phyloP scores from a whole-genome alignment of 305 asterid species.

The Withania somnifera region DNA sequence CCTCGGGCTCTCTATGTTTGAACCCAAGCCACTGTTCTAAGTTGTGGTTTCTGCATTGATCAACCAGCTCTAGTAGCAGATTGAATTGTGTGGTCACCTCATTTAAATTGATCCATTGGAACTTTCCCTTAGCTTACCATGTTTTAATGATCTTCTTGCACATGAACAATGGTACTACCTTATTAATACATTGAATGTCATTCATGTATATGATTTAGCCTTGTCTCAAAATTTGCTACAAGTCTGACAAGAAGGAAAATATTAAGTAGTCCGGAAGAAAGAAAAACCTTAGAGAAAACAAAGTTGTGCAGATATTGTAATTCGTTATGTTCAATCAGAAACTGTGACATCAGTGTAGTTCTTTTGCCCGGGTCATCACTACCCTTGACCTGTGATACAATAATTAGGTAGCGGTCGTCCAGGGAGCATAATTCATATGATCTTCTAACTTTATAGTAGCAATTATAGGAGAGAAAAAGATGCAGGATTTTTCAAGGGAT shows the following conservation, averaged over 20 bases:
- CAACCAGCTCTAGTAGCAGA: background rate
- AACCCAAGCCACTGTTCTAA: background rate
- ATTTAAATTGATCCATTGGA: background rate
- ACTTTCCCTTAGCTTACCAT: background rate
- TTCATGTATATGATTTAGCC: background rate
- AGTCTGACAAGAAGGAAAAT: background rate
- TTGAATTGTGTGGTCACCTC: background rate
- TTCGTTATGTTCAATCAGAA: background rate
- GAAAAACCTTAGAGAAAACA: background rate
- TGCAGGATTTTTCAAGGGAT: background rate
- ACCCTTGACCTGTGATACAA: background rate
- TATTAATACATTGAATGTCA: background rate
- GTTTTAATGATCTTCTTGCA: background rate
- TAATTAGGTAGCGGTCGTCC: background rate
- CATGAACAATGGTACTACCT: background rate
- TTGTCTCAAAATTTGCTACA: background rate
- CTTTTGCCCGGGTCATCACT: background rate
- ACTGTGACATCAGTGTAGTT: background rate
- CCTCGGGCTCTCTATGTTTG: background rate
- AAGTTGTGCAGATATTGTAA: background rate
- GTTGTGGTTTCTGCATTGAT: background rate
- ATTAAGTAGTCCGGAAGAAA: background rate
- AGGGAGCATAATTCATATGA: background rate
- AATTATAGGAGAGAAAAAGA: background rate
- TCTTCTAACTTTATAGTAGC: background rate